phyloP scores from a whole-genome alignment of 2,329 filamentous ascomycete species.

The Ascosphaera aggregata region DNA sequence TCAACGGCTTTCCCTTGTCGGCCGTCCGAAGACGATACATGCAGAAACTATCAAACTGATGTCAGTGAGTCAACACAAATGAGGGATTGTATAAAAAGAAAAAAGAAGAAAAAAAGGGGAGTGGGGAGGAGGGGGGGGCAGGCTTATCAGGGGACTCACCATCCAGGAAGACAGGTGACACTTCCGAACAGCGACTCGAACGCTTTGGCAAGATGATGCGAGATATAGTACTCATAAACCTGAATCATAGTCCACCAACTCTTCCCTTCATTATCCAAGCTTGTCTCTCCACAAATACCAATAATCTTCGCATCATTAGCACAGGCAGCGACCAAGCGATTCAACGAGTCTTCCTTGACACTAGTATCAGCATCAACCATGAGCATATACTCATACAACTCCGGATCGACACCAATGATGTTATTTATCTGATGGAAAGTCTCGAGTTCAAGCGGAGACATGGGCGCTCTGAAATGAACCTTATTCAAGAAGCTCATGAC shows the following conservation, averaged over 20 bases:
- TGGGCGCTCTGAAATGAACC: conserved; percentile 78
- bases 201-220: conserved; percentile 86
- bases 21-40: conserved; percentile 94
- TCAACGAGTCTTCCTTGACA: conserved; percentile 78
- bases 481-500: conserved; percentile 96
- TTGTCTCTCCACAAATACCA: conserved; percentile 93
- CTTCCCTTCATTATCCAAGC: conserved; percentile 79
- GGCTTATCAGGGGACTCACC: conserved; percentile 51
- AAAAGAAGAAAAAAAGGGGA: neutral
- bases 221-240: conserved; percentile 99
- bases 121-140: neutral
- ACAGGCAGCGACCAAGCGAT: conserved; percentile 76
- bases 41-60: conserved; percentile 50
- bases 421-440: conserved; percentile 99
- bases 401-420: conserved; percentile 91
- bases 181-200: conserved; percentile 96
- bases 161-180: conserved; percentile 96
- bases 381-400: conserved; percentile 88
- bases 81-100: too few relatives aligned
- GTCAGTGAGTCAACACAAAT: conserved; percentile 15
- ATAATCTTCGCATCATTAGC: conserved; percentile 89
- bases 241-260: conserved; percentile 99
- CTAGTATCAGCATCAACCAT: conserved; percentile 97
- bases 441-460: conserved; percentile 90
- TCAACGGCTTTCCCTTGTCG: conserved; percentile 81